A percentile compares a stretch with the other conserved stretches of the same genome.
These are phyloP conservation scores for Bipolaris zeicola DNA, from an alignment of 2,329 filamentous ascomycete genomes.

Conservation along the genomic window DNA sequence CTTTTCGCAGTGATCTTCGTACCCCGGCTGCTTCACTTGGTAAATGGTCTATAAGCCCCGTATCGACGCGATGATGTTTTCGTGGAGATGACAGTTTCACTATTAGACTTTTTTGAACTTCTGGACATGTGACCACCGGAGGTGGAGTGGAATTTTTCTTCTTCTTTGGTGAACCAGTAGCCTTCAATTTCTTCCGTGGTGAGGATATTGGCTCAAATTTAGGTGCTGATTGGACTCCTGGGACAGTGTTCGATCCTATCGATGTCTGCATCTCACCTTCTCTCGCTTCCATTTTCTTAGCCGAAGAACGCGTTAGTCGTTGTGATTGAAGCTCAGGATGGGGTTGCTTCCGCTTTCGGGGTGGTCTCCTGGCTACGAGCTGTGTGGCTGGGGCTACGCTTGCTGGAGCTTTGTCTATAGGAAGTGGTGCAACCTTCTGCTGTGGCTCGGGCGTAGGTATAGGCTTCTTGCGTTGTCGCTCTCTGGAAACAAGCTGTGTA, in stretches of 20 bases:
- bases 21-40: constrained; percentile 5
- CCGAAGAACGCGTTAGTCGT: constrained; percentile 19
- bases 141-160: background rate
- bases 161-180: background rate
- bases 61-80: background rate
- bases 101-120: background rate
- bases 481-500: constrained; percentile 8
- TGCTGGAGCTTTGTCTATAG: background rate
- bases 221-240: constrained; percentile 33
- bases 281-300: constrained; percentile 8
- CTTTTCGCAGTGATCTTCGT: constrained; percentile 10
- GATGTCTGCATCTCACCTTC: background rate
- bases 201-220: background rate
- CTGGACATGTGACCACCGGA: background rate
- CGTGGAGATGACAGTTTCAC: constrained; percentile 1
- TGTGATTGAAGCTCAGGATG: background rate
- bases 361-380: constrained; percentile 2
- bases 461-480: background rate
- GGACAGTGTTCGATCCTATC: background rate
- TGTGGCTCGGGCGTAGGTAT: background rate
- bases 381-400: constrained; percentile 3
- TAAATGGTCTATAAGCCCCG: background rate
- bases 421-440: background rate
- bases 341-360: constrained; percentile 14
- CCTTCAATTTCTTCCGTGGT: constrained; percentile 9